Base-by-base conservation (phyloP, 257 asterid species). In the Penstemon eatonii region DNA sequence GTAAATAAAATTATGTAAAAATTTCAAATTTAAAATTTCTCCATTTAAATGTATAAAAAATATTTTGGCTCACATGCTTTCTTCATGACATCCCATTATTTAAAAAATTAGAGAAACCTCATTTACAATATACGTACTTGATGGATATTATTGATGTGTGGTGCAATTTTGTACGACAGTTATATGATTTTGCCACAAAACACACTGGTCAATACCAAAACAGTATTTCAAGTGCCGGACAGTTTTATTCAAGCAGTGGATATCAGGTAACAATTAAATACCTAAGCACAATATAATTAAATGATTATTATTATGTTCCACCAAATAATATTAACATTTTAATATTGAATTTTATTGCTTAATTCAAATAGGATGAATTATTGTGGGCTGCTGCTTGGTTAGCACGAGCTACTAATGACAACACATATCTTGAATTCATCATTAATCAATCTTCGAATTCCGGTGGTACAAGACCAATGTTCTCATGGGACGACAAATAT, bases 381-480 rank as follows among this genome's bases (percentile, higher is more conserved):
- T 51, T 86, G 38, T 88, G 96, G 96, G 89, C 91, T 6, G 87
- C 91, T 7, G 84, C 78, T 2, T 89, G 96, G 96, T 64, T 86
- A 12, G n/a, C 71, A 4, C 49, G 75, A 55, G 93, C 91, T 6
- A 89, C 93, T 0, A 9, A 74, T 4, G 77, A 71, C 44, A 6
- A 51, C 6, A 49, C 4, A 3, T 89, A 86, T 65, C 25, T 69
- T 0, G 13, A 73, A 10, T 82, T 60, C 59, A 65, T 84, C 49
- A 25, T 25, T 25, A 54, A 4, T 6, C 18, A 12, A 19, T 60
- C 80, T 42, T 3, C 66, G 0, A 71, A 60, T 47, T 60, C 69
- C 2, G 91, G 91, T 5, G 91, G 89, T 15, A 69, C 85, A 0
- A 64, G 89, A 69, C 12, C 13, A 11, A 77, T 18, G 73, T 84